Evolutionary conservation across 2,329 filamentous ascomycete species (phyloP), one percentile per base, ranked within the genome.

Genomic region (Keithomyces neogunnii): DNA sequence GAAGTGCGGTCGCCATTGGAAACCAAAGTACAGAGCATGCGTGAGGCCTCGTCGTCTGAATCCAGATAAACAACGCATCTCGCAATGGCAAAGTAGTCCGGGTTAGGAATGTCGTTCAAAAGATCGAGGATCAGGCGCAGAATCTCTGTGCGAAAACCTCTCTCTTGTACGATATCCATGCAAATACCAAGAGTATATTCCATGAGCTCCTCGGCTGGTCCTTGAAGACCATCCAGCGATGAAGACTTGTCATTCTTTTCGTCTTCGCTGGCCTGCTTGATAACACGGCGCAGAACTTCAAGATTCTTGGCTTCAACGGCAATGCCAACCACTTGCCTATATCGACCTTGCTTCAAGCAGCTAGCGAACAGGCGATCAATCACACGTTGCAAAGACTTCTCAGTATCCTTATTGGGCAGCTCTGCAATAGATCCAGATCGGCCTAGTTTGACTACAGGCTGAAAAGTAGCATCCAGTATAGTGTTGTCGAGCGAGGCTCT

Each of bases 41-140:
- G 82, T 8, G 90, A 91, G 0, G 93, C 93, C 75, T 96, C 86
- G 47, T 88, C 85, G 63, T 96, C 86, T 59, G 95, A 88, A 66
- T 96, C 87, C 19, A 99, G 80, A 62, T 97, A 96, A 38, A 99
- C 92, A 32, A 96, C 93, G 62, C 93, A 99, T 70, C 95, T 95
- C 48, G 93, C 92, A 62, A 99, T 97, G 26, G 93, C 89, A 68
- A 99, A 99, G 70, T 96, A 97, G 66, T 99, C 93, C 0, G 93
- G 93, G 53, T 81, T 89, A 2, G 90, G 88, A 51, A 95, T 93
- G 53, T 95, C 89, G 72, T 87, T 96, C 38, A 99, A 77, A n/a
- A 99, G 81, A 53, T 92, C 88, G n/a, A 99, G 82, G 51, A 99
- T 93, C 45, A 99, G 78, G 61, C 87, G 85, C 53, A 99, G 72